Evolutionary conservation across 768 basidiomycete species (phyloP).

Genomic region (Neoboletus magnificus): DNA sequence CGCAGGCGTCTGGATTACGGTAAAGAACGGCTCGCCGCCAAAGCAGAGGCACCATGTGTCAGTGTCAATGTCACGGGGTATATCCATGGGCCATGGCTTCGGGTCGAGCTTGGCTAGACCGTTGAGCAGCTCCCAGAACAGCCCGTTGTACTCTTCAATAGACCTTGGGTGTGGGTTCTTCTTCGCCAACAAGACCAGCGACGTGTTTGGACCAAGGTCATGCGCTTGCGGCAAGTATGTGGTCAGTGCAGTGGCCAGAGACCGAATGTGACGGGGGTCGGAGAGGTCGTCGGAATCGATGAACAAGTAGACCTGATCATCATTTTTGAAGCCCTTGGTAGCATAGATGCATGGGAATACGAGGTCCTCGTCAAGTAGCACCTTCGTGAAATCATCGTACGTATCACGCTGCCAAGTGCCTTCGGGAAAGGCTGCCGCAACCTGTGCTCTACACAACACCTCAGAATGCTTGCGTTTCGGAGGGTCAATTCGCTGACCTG

Average conservation of each 20-base stretch:
- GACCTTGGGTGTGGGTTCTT: slow-evolving; percentile 7
- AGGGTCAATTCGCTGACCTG: not conserved
- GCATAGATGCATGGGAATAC: slow-evolving; percentile 23
- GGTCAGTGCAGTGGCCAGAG: slow-evolving; percentile 15
- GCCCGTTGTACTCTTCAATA: slow-evolving; percentile 17
- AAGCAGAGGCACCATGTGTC: slow-evolving; percentile 23
- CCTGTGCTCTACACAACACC: slow-evolving; percentile 11
- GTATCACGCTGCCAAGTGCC: slow-evolving; percentile 18
- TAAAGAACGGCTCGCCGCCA: slow-evolving; percentile 20
- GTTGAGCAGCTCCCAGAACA: slow-evolving; percentile 22
- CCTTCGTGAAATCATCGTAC: slow-evolving; percentile 19
- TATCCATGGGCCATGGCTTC: slow-evolving; percentile 13
- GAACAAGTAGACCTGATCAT: slow-evolving; percentile 20
- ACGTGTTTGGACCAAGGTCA: slow-evolving; percentile 20
- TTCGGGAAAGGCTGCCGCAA: slow-evolving; percentile 4
- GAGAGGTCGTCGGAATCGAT: slow-evolving; percentile 24
- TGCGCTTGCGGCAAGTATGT: slow-evolving; percentile 15
- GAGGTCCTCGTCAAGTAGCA: slow-evolving; percentile 20
- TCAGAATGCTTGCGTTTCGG: not conserved
- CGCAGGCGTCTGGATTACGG: slow-evolving; percentile 19
- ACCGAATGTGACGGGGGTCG: slow-evolving; percentile 17
- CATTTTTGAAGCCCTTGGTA: slow-evolving; percentile 22
- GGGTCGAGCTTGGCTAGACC: slow-evolving; percentile 16
- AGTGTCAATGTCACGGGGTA: slow-evolving; percentile 21
- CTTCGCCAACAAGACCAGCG: slow-evolving; percentile 17